Conservation (phyloP, 176 grass and related monocot species). For the Pontederia crassipes region DNA sequence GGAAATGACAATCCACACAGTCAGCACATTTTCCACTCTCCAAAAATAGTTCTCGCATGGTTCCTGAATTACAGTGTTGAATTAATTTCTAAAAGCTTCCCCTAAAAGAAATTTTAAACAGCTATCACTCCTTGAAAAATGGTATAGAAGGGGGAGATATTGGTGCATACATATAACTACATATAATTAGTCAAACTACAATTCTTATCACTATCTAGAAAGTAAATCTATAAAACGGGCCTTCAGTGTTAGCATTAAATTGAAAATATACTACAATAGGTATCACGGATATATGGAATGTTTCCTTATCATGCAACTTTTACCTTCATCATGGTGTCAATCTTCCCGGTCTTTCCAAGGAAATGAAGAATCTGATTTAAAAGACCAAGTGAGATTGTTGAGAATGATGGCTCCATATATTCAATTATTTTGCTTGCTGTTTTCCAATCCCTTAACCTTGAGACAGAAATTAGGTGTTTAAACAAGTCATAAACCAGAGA, state of each 20-base stretch:
- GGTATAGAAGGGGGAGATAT: no score
- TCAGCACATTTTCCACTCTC: no score
- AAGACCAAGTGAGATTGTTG: slow-evolving; percentile 57
- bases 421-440: slow-evolving; percentile 61
- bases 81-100: no score
- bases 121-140: no score
- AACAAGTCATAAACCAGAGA: slow-evolving; percentile 8
- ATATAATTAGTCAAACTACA: no score
- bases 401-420: slow-evolving; percentile 61
- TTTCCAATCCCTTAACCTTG: slow-evolving; percentile 78
- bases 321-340: slow-evolving; percentile 95
- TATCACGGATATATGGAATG: not conserved
- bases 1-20: no score
- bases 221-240: no score
- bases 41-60: no score
- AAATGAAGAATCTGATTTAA: slow-evolving; percentile 83
- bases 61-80: no score
- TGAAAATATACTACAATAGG: not conserved
- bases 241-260: not conserved
- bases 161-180: no score
- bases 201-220: no score
- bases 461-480: slow-evolving; percentile 11
- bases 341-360: slow-evolving; percentile 86
- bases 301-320: slow-evolving; percentile 1
- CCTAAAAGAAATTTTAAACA: no score